Percentiles rank a stretch among this genome's conserved stretches.
Evolutionary conservation across 2,329 filamentous ascomycete species (phyloP).

Genomic region (Venturia aucupariae): DNA sequence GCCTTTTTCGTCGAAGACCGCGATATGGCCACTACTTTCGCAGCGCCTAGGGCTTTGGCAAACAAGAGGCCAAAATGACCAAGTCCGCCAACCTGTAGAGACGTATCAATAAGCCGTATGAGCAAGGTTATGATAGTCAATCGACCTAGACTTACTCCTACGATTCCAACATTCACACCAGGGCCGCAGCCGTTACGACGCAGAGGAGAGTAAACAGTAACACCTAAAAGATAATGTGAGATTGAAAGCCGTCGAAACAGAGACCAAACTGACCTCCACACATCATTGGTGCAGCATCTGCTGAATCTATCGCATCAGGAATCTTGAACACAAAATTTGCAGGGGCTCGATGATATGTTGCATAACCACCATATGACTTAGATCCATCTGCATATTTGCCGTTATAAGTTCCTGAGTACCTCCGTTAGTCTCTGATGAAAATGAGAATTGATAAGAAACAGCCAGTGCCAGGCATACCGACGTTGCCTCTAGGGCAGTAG

Average conservation of each 20-base stretch:
- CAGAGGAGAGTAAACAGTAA: slow-evolving; percentile 65
- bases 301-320: slow-evolving; percentile 39
- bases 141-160: slow-evolving; percentile 34
- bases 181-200: slow-evolving; percentile 57
- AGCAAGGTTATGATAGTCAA: neutral
- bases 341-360: slow-evolving; percentile 44
- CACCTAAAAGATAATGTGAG: slow-evolving; percentile 38
- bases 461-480: slow-evolving; percentile 16
- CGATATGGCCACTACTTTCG: slow-evolving; percentile 52
- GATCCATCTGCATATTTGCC: slow-evolving; percentile 6
- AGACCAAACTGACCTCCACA: slow-evolving; percentile 41
- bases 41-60: slow-evolving; percentile 57
- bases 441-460: neutral
- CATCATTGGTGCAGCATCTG: slow-evolving; percentile 58
- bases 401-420: slow-evolving; percentile 46
- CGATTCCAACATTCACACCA: slow-evolving; percentile 57
- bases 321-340: slow-evolving; percentile 52
- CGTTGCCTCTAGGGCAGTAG: slow-evolving; percentile 28
- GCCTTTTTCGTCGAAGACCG: slow-evolving; percentile 47
- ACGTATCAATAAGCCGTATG: neutral
- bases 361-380: slow-evolving; percentile 57
- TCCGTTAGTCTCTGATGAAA: neutral
- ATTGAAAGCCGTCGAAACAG: no score
- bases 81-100: slow-evolving; percentile 50
- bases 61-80: slow-evolving; percentile 67